Evolutionary conservation across 345 rosid species (phyloP), one percentile per base, ranked within the genome.

Genomic region (Syzygium jambos): DNA sequence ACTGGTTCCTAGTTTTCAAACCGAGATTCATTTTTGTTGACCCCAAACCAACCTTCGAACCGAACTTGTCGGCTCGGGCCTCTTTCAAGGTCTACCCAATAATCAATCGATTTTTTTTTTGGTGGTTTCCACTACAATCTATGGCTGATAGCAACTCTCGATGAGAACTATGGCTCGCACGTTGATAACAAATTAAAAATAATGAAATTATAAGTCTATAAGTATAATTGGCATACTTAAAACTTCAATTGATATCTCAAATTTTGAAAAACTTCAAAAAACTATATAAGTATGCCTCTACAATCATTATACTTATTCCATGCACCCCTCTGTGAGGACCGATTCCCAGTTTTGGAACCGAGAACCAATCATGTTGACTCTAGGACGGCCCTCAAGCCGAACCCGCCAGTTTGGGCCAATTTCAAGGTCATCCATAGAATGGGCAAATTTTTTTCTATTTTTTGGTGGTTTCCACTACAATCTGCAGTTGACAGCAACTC

Each of bases 51-150:
- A 25, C 7, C 29, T 25, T 1, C 14, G 0, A 59, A 59, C 27
- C 65, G 25, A 59, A 59, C 15, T 13, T 59, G 1, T 59, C 0
- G 0, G 7, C 6, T n/a, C 0, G 27, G 27, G 65, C 30, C 0
- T 6, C 0, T 59, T 59, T 27, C 0, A 2, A 11, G 65, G 7
- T 59, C 29, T 4, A 59, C 65, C 27, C 27, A 25, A 0, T 12
- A 59, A 59, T 59, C 27, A 29, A 59, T 43, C 7, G 5, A 25
- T 59, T 59, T 57, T 25, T 57, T 25, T 25, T 61, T 61, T 27
- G 38, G 73, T n/a, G 38, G 38, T 61, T 61, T 61, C 73, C 13
- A 61, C 38, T 61, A 3, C 38, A n/a, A 61, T n/a, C 13, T 61
- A 19, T 13, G 25, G 19, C 6, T 61, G 19, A 61, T 9, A n/a